phyloP scores from a whole-genome alignment of 768 basidiomycete species.

The Mrakia gelida region DNA sequence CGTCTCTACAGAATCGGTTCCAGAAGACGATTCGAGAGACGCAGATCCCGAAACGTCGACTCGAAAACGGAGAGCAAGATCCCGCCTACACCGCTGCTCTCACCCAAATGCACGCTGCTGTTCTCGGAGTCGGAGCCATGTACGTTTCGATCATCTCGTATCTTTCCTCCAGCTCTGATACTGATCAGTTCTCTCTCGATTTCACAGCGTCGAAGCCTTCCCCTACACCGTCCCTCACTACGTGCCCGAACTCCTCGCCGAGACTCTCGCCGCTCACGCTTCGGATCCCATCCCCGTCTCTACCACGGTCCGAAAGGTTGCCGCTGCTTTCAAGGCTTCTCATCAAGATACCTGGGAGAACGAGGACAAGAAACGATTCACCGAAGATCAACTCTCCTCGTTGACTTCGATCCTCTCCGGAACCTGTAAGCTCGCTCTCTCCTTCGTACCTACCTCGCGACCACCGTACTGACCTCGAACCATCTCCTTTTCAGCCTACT shows the following conservation, averaged over 20 bases:
- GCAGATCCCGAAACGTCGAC: conserved; percentile 61
- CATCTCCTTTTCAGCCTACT: neutral
- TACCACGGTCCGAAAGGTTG: conserved; percentile 52
- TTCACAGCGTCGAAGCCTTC: conserved; percentile 68
- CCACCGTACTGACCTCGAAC: neutral
- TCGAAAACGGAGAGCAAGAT: conserved; percentile 43
- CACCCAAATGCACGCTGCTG: conserved; percentile 75
- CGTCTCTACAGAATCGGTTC: conserved; percentile 66
- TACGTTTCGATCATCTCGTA: neutral
- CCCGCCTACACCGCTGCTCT: conserved; percentile 67
- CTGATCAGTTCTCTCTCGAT: neutral
- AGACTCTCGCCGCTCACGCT: conserved; percentile 71
- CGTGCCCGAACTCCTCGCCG: conserved; percentile 64
- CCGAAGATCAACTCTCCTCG: conserved; percentile 82
- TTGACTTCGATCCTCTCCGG: conserved; percentile 84
- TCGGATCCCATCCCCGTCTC: conserved; percentile 88
- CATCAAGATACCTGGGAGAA: conserved; percentile 66
- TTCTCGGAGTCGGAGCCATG: conserved; percentile 88
- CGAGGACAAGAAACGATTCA: conserved; percentile 70
- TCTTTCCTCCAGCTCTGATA: neutral
- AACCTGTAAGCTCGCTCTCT: conserved; percentile 46
- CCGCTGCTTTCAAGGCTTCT: conserved; percentile 69
- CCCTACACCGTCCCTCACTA: conserved; percentile 94
- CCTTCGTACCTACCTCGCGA: neutral
- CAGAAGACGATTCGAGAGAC: conserved; percentile 60